Percentiles rank a stretch among this genome's conserved stretches.
phyloP scores from a whole-genome alignment of 1,284 basidiomycete genomes.

The Meira nashicola region DNA sequence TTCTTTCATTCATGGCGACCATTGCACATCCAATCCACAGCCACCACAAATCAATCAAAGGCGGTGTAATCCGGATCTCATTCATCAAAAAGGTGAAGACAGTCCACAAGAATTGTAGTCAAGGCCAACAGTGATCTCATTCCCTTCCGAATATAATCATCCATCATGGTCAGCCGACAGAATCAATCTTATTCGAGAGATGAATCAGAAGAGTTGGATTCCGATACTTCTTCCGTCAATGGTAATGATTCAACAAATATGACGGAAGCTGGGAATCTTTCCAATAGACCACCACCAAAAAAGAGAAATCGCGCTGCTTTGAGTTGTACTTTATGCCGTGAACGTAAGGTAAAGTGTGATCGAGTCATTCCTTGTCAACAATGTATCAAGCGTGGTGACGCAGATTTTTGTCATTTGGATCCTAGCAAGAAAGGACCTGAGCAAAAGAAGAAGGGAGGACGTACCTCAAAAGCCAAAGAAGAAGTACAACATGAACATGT shows the following conservation, averaged over 20 bases:
- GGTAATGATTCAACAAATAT: neutral
- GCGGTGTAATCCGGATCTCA: too few species aligned
- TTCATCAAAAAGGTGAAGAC: too few species aligned
- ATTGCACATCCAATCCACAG: too few species aligned
- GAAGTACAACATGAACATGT: neutral
- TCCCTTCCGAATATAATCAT: too few species aligned
- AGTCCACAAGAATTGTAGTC: too few species aligned
- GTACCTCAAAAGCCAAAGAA: too few species aligned
- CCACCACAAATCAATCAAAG: too few species aligned
- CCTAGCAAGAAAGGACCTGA: conserved; percentile 23
- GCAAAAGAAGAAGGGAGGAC: neutral
- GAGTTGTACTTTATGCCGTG: conserved; percentile 40
- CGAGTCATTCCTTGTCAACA: conserved; percentile 46
- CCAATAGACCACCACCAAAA: conserved; percentile 26
- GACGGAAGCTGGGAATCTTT: neutral
- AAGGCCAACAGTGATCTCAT: too few species aligned
- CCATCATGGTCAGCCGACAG: too few species aligned
- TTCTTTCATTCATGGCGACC: too few species aligned
- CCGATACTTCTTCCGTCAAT: neutral
- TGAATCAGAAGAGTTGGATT: neutral
- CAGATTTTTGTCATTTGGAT: conserved; percentile 36
- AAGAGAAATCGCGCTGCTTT: conserved; percentile 45
- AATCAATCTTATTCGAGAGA: too few species aligned
- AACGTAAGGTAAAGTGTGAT: conserved; percentile 50
- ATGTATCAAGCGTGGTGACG: conserved; percentile 48